phyloP scores from a whole-genome alignment of 2,329 filamentous ascomycete genomes.

The Botrytis sinoallii region DNA sequence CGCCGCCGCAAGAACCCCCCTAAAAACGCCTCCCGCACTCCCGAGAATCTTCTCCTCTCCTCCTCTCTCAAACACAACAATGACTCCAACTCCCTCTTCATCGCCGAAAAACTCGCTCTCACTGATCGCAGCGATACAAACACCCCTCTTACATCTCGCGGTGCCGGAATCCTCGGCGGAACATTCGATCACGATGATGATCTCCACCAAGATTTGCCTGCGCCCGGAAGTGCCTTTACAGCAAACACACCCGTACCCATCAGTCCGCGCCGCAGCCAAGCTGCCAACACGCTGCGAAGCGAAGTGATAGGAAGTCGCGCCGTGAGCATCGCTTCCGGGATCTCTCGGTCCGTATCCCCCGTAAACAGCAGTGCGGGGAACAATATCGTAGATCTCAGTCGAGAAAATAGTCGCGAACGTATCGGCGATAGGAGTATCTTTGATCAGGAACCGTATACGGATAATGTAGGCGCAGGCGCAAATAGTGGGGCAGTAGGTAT shows the following conservation, averaged over 20 bases:
- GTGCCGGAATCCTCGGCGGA: not conserved
- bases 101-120: not conserved
- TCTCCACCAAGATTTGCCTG: not conserved
- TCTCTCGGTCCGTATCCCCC: not conserved
- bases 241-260: slow-evolving; percentile 1
- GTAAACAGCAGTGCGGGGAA: not conserved
- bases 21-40: slow-evolving; percentile 6
- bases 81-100: not conserved
- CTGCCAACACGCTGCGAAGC: not conserved
- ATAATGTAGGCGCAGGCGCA: not conserved
- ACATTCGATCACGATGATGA: slow-evolving; percentile 1
- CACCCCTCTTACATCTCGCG: slow-evolving; percentile 11
- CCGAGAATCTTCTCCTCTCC: slow-evolving; percentile 7
- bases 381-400: not conserved
- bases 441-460: slow-evolving; percentile 6
- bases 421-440: not conserved
- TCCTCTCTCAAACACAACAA: slow-evolving; percentile 5
- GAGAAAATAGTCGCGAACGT: not conserved
- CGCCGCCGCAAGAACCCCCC: slow-evolving; percentile 1
- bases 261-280: not conserved
- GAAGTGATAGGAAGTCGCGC: not conserved
- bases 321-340: not conserved
- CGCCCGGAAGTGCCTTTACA: slow-evolving; percentile 12
- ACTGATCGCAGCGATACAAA: not conserved
- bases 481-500: no score